Conservation (phyloP, 306 rosid species). For the Begonia fuchsioides region DNA sequence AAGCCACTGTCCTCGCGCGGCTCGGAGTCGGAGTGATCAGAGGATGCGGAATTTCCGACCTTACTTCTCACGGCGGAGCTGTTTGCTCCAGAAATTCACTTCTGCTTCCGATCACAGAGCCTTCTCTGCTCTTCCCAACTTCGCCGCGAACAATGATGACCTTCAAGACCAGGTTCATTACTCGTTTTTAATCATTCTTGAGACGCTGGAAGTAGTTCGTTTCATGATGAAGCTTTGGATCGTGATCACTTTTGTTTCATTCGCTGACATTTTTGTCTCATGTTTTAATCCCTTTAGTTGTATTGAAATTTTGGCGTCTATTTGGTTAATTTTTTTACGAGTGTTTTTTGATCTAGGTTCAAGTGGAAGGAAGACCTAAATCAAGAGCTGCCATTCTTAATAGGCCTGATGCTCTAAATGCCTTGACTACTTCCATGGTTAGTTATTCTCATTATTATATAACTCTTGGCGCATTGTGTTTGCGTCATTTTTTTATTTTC, state of each 20-base stretch:
- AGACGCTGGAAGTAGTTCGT: too few species aligned
- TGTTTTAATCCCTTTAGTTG: background rate
- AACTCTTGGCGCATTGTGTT: background rate
- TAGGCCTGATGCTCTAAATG: conserved; percentile 55
- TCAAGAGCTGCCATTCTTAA: conserved; percentile 74
- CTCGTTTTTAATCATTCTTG: too few species aligned
- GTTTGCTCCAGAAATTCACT: conserved; percentile 19
- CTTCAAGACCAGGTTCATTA: conserved; percentile 37
- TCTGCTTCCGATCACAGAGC: conserved; percentile 22
- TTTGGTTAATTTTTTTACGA: background rate
- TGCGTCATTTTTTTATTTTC: too few species aligned
- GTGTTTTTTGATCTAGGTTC: conserved; percentile 30
- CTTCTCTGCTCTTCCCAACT: conserved; percentile 49
- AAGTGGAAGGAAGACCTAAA: conserved; percentile 72
- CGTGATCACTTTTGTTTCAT: too few species aligned
- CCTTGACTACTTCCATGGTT: conserved; percentile 58
- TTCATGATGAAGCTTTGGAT: too few species aligned
- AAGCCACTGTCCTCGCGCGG: background rate
- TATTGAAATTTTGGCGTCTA: background rate
- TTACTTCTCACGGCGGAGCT: conserved; percentile 23
- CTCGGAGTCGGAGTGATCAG: background rate
- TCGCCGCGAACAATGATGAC: conserved; percentile 20
- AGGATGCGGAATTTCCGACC: conserved; percentile 51
- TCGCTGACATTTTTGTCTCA: background rate
- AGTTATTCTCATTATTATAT: background rate